These are phyloP conservation scores for Sequoia sempervirens DNA, from an alignment of 75 land plant genomes.

Conservation along the genomic window DNA sequence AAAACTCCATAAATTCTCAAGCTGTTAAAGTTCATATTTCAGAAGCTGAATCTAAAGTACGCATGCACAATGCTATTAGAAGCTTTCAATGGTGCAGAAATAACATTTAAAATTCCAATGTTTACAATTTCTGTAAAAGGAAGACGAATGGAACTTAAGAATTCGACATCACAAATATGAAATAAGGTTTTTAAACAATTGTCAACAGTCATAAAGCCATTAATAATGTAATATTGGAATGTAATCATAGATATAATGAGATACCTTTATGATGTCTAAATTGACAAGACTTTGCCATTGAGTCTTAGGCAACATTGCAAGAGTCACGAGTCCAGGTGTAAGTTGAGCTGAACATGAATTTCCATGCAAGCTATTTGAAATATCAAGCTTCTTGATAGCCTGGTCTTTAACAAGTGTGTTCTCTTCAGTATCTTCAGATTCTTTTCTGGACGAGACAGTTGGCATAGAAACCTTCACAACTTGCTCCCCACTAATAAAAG, in stretches of 20 bases:
- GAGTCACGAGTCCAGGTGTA: conserved; percentile 76
- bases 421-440: conserved; percentile 25
- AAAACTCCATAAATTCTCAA: background rate
- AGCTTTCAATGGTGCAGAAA: background rate
- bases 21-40: background rate
- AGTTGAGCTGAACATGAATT: conserved; percentile 16
- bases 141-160: background rate
- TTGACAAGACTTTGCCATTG: conserved; percentile 97
- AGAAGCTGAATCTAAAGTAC: background rate
- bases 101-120: background rate
- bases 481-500: conserved; percentile 64
- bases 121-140: background rate
- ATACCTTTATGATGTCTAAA: conserved; percentile 90
- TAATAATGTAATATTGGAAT: background rate
- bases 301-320: conserved; percentile 81
- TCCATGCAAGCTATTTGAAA: background rate
- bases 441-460: conserved; percentile 44
- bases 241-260: background rate
- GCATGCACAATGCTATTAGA: background rate
- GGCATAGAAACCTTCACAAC: conserved; percentile 65
- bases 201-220: background rate
- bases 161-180: background rate
- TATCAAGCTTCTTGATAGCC: conserved; percentile 7
- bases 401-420: conserved; percentile 5
- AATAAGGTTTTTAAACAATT: background rate